Evolutionary conservation across 805 yeast species (phyloP).

Genomic region (Blastobotrys attinorum): DNA sequence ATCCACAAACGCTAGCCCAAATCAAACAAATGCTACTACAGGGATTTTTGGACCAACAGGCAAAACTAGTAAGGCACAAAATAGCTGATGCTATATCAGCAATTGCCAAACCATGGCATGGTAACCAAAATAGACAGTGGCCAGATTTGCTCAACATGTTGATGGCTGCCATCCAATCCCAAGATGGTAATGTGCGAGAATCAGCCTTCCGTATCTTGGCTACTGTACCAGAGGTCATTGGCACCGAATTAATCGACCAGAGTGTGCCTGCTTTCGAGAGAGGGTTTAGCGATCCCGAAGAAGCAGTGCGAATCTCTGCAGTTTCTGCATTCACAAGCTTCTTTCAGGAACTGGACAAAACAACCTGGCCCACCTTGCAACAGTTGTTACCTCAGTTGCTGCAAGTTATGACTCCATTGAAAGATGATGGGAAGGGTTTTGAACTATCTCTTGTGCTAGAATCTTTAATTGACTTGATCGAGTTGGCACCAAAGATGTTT

Average conservation of each 20-base stretch:
- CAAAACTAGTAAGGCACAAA: slow-evolving; percentile 80
- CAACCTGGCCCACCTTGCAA: slow-evolving; percentile 67
- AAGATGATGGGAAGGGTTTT: slow-evolving; percentile 68
- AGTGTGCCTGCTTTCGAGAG: slow-evolving; percentile 62
- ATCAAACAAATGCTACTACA: slow-evolving; percentile 58
- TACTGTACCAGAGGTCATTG: slow-evolving; percentile 71
- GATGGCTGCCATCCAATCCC: slow-evolving; percentile 50
- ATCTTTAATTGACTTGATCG: slow-evolving; percentile 81
- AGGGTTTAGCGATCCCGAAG: slow-evolving; percentile 75
- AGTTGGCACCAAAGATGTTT: slow-evolving; percentile 91
- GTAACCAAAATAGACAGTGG: slow-evolving; percentile 48
- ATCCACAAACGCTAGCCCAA: slow-evolving; percentile 49
- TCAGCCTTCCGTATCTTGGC: slow-evolving; percentile 86
- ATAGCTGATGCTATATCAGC: slow-evolving; percentile 92
- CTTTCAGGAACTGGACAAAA: slow-evolving; percentile 73
- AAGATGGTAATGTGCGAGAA: slow-evolving; percentile 68
- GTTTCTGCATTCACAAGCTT: slow-evolving; percentile 88
- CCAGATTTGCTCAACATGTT: slow-evolving; percentile 70
- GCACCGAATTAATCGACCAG: slow-evolving; percentile 42
- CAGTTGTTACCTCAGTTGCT: slow-evolving; percentile 76
- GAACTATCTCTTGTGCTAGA: slow-evolving; percentile 86
- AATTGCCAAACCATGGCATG: slow-evolving; percentile 50
- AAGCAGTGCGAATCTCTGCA: slow-evolving; percentile 83
- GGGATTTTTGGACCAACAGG: slow-evolving; percentile 62
- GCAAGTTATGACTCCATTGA: slow-evolving; percentile 78